These are phyloP conservation scores for Lenzites betulinus DNA, from an alignment of 768 basidiomycete species.

Conservation along the genomic window DNA sequence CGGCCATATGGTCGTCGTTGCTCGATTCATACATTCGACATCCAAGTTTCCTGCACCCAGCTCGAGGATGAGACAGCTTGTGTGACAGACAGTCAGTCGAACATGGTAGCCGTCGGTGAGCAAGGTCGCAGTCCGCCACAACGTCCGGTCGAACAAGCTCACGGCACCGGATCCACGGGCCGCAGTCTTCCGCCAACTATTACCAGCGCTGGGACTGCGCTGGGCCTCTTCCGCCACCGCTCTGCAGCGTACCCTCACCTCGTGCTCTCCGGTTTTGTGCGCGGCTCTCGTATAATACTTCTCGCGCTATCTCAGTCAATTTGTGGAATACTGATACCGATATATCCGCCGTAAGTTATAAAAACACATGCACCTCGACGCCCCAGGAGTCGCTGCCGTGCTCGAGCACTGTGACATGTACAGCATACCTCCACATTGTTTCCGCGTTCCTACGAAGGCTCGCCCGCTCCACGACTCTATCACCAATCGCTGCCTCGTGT, in stretches of 20 bases:
- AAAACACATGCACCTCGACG: too few relatives aligned
- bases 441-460: not conserved
- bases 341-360: too few relatives aligned
- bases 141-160: too few relatives aligned
- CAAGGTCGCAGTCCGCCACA: not conserved
- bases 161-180: not conserved
- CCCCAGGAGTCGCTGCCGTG: not conserved
- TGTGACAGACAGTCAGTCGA: too few relatives aligned
- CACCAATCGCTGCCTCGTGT: not conserved
- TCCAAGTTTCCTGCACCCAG: not conserved
- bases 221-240: not conserved
- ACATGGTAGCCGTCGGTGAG: not conserved
- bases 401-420: not conserved
- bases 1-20: not conserved
- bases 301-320: too few relatives aligned
- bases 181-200: not conserved
- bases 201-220: too few relatives aligned
- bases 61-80: not conserved
- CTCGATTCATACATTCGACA: not conserved
- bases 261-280: too few relatives aligned
- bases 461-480: not conserved
- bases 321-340: too few relatives aligned
- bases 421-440: not conserved
- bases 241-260: too few relatives aligned
- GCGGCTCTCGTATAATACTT: too few relatives aligned